phyloP scores from a whole-genome alignment of 2,329 filamentous ascomycete species.

The Parastagonospora nodorum region DNA sequence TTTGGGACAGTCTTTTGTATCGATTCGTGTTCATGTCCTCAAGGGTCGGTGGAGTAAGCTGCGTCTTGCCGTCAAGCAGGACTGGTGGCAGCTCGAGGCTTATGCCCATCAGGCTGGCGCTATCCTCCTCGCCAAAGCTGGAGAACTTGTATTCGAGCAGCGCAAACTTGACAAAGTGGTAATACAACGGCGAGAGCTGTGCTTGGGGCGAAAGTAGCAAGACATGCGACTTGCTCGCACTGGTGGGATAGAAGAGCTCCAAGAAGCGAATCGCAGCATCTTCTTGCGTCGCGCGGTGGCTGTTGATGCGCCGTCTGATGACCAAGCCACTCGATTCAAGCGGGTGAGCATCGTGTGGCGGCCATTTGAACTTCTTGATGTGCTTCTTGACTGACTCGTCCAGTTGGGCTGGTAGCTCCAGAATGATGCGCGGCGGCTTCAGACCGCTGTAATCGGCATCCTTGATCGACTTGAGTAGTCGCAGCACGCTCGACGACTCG shows the following conservation, averaged over 20 bases:
- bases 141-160: conserved; percentile 81
- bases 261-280: conserved; percentile 77
- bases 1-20: conserved; percentile 29
- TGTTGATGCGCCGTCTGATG: conserved; percentile 74
- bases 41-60: conserved; percentile 57
- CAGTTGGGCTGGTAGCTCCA: conserved; percentile 77
- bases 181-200: conserved; percentile 80
- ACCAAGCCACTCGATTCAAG: conserved; percentile 57
- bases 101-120: conserved; percentile 70
- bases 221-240: conserved; percentile 70
- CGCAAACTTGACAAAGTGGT: conserved; percentile 81
- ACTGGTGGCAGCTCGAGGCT: conserved; percentile 75
- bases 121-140: conserved; percentile 51
- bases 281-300: conserved; percentile 64
- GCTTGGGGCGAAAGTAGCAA: conserved; percentile 82
- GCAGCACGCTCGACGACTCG: conserved; percentile 74
- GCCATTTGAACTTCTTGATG: conserved; percentile 71
- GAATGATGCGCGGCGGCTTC: conserved; percentile 73
- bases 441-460: conserved; percentile 76
- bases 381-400: conserved; percentile 69
- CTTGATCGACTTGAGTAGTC: conserved; percentile 76
- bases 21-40: conserved; percentile 45
- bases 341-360: conserved; percentile 53
- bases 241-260: conserved; percentile 83
- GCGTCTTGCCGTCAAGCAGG: conserved; percentile 64